phyloP scores from a whole-genome alignment of 345 rosid species.

The Citrus mangshanensis region DNA sequence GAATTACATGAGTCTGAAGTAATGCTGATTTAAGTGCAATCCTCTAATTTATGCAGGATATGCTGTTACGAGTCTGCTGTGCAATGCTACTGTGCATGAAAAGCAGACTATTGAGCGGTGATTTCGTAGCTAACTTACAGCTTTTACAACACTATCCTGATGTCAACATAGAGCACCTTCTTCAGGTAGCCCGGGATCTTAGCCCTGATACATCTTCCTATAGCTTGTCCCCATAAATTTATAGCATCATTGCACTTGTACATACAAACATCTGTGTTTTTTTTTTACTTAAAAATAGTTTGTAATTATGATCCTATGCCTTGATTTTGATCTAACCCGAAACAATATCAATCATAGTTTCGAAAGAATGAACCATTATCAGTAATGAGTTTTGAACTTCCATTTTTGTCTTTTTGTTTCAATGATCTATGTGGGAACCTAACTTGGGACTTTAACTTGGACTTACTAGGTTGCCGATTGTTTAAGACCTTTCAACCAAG shows the following conservation, averaged over 20 bases:
- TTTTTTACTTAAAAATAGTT: neutral
- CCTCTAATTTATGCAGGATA: conserved; percentile 48
- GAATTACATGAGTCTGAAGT: neutral
- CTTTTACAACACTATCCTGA: conserved; percentile 65
- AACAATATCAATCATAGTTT: neutral
- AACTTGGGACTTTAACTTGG: too few relatives aligned
- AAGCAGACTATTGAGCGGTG: conserved; percentile 52
- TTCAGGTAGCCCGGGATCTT: conserved; percentile 56
- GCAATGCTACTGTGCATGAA: conserved; percentile 61
- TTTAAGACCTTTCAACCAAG: neutral
- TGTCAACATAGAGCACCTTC: conserved; percentile 49
- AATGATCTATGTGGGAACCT: neutral
- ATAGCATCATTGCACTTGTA: neutral
- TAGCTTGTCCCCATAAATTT: conserved; percentile 28
- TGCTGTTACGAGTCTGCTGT: conserved; percentile 69
- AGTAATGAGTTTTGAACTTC: neutral
- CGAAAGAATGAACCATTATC: neutral
- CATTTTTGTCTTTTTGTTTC: neutral
- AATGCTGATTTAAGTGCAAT: neutral
- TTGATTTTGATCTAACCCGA: neutral
- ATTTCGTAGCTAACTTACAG: conserved; percentile 60
- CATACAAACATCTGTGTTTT: too few relatives aligned
- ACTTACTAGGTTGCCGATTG: too few relatives aligned
- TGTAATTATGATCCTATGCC: neutral
- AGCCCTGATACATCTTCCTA: conserved; percentile 45